phyloP scores from a whole-genome alignment of 345 rosid genomes.

The Schrenkiella parvula region DNA sequence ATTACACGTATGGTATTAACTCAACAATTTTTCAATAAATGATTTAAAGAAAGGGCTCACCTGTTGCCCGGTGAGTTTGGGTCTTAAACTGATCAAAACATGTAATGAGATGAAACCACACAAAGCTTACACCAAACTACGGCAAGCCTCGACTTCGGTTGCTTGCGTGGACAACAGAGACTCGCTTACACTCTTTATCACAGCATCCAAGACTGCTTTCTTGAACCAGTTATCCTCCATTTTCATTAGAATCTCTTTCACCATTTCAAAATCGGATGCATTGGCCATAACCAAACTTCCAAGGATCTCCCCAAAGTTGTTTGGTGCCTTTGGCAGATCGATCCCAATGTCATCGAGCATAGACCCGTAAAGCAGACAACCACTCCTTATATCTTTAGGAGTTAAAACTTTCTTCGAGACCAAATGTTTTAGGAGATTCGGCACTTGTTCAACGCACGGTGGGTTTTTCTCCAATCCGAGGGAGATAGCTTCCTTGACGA shows the following conservation, averaged over 20 bases:
- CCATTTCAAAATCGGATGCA: conserved; percentile 49
- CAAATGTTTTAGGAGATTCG: conserved; percentile 49
- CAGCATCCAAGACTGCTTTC: conserved; percentile 57
- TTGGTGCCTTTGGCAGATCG: conserved; percentile 80
- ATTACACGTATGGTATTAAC: conserved; percentile 25
- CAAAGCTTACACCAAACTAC: conserved; percentile 29
- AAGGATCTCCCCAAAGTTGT: conserved; percentile 66
- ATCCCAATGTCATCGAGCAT: conserved; percentile 80
- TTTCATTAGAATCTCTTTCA: conserved; percentile 59
- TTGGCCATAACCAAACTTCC: conserved; percentile 55
- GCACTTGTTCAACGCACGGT: conserved; percentile 47
- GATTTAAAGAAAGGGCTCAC: conserved; percentile 18
- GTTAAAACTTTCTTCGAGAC: conserved; percentile 46
- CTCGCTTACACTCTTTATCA: conserved; percentile 36
- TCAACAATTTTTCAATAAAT: neutral
- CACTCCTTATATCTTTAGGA: conserved; percentile 47
- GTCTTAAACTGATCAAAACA: conserved; percentile 4
- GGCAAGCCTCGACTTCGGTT: conserved; percentile 55
- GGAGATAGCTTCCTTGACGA: conserved; percentile 74
- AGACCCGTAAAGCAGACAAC: conserved; percentile 64
- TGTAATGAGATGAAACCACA: neutral
- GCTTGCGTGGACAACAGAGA: conserved; percentile 50
- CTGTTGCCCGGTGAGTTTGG: neutral
- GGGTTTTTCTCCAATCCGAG: conserved; percentile 74
- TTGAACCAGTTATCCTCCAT: conserved; percentile 58